Evolutionary conservation across 1,284 basidiomycete genomes (phyloP), one percentile per base, ranked within the genome.

Genomic region (Heterobasidion irregulare): DNA sequence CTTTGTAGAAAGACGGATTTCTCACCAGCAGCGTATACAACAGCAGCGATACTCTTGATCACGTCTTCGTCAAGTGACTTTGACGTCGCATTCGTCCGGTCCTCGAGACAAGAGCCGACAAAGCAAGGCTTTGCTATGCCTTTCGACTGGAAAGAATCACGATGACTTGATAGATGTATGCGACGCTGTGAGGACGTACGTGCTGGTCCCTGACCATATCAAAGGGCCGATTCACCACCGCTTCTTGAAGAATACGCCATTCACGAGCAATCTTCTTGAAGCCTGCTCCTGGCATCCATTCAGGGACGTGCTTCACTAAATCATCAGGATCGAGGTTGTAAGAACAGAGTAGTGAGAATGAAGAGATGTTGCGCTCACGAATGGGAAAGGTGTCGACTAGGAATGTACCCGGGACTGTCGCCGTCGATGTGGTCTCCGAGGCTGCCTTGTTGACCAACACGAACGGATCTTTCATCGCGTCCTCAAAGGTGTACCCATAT

Each of bases 361-460:
- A 18, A 19, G 18, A 18, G 46, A 47, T 9, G 6, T 10, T 9
- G 26, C 4, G 46, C 46, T 47, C 51, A 66, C 65, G 56, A 50
- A 61, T 63, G 1, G 66, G 68, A 44, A 69, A 53, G 47, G 62
- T 56, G 57, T 69, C 67, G 32, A 69, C 63, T 16, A 63, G 46
- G 56, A 63, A 67, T 33, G 64, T 57, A 35, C 67, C 68, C 2
- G 65, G 65, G 44, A 66, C 59, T 9, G 61, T 59, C 50, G 62
- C 60, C 19, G 62, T 61, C 7, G 64, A 63, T 33, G 62, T 63
- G 33, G 59, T 61, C 57, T 58, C 58, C 47, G 63, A 61, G 16
- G 59, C 65, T 55, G 63, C 60, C 50, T 62, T 56, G 45, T 61
- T 57, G 35, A 59, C 52, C 10, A 50, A 47, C 10, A 67, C 58